These are phyloP conservation scores for Asterophora parasitica DNA, from an alignment of 768 basidiomycete genomes.

Conservation along the genomic window DNA sequence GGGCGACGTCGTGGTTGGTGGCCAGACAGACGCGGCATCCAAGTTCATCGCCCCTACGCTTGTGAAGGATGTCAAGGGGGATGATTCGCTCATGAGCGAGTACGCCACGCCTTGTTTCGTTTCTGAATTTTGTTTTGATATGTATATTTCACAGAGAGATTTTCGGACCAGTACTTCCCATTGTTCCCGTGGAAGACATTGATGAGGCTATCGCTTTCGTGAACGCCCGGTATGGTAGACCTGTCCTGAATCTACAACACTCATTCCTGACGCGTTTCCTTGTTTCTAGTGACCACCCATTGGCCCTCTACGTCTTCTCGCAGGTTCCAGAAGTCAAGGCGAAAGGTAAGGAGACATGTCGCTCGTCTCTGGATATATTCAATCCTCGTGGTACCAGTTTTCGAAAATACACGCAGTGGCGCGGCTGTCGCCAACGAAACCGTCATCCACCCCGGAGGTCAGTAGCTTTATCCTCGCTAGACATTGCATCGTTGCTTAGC, in stretches of 20 bases:
- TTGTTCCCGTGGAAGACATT: constrained; percentile 64
- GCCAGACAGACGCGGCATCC: constrained; percentile 49
- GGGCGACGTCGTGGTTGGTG: constrained; percentile 64
- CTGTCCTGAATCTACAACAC: background rate
- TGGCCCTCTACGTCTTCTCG: constrained; percentile 76
- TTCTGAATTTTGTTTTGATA: background rate
- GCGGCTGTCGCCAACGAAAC: constrained; percentile 66
- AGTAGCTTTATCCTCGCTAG: constrained; percentile 15
- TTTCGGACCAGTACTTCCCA: constrained; percentile 78
- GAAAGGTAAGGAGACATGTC: constrained; percentile 41
- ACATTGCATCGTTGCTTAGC: background rate
- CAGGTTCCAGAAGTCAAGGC: constrained; percentile 51
- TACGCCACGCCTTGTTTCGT: constrained; percentile 27
- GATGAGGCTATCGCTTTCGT: constrained; percentile 72
- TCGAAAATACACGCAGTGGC: constrained; percentile 68
- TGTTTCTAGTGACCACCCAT: constrained; percentile 56
- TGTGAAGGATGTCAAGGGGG: constrained; percentile 52
- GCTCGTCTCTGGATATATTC: background rate
- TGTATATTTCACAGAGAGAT: constrained; percentile 51
- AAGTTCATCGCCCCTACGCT: constrained; percentile 71
- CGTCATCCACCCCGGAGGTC: constrained; percentile 56
- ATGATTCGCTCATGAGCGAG: constrained; percentile 78
- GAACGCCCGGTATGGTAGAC: constrained; percentile 43
- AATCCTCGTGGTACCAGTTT: constrained; percentile 38
- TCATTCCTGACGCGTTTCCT: background rate